Conservation (phyloP, 495 filamentous ascomycete genomes). For the Penicillium silybi region DNA sequence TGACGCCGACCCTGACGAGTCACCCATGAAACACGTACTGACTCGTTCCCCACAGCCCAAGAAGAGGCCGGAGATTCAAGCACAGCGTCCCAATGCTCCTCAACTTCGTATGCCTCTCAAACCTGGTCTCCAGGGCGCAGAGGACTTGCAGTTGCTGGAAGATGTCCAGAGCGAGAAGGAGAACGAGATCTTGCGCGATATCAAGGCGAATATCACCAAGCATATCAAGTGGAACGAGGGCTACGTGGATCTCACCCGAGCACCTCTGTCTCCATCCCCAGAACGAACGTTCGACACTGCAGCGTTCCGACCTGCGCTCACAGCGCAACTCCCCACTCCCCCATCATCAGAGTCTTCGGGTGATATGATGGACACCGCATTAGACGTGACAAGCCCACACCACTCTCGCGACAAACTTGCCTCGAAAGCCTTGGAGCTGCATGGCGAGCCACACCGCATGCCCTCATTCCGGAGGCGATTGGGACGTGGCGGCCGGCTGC, state of each 20-base stretch:
- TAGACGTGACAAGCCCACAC: conserved; percentile 39
- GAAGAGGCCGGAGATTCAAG: conserved; percentile 58
- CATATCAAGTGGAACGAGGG: conserved; percentile 84
- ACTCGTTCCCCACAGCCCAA: conserved; percentile 57
- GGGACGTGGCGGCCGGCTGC: conserved; percentile 72
- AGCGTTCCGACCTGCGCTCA: conserved; percentile 70
- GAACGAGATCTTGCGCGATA: conserved; percentile 69
- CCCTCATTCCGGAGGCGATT: conserved; percentile 65
- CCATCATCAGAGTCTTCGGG: conserved; percentile 74
- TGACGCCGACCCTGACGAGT: neutral
- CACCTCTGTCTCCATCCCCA: conserved; percentile 69
- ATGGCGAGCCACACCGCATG: conserved; percentile 44
- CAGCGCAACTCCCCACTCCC: conserved; percentile 80
- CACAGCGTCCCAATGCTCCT: conserved; percentile 52
- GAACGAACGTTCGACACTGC: conserved; percentile 54
- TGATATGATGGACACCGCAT: conserved; percentile 45
- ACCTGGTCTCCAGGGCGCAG: conserved; percentile 59
- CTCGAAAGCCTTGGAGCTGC: conserved; percentile 42
- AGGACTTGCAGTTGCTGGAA: conserved; percentile 70
- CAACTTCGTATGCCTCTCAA: conserved; percentile 67
- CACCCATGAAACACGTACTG: conserved; percentile 19
- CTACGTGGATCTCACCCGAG: conserved; percentile 77
- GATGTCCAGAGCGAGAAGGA: conserved; percentile 79
- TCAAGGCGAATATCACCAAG: conserved; percentile 74
- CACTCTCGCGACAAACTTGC: conserved; percentile 48